Percentiles rank a stretch among this genome's conserved stretches.
These are phyloP conservation scores for Capsicum pubescens DNA, from an alignment of 257 asterid species.

Conservation along the genomic window DNA sequence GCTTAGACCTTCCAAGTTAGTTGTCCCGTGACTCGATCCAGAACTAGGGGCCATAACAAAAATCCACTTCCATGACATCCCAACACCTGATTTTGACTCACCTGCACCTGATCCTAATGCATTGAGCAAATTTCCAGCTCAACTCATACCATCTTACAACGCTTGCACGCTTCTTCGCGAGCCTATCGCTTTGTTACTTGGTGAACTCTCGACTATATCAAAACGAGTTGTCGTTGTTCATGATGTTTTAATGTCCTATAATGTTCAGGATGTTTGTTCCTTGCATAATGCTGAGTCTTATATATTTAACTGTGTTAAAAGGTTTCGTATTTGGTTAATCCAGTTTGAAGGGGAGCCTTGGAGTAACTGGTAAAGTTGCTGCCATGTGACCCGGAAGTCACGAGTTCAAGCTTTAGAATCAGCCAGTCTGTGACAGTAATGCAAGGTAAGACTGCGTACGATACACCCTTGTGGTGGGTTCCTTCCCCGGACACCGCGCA, in stretches of 20 bases:
- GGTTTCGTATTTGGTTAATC: background rate
- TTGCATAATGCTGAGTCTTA: constrained; percentile 63
- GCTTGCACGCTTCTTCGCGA: constrained; percentile 41
- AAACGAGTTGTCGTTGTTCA: constrained; percentile 48
- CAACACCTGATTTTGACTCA: constrained; percentile 44
- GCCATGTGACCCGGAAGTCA: too few species aligned
- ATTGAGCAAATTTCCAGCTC: constrained; percentile 50
- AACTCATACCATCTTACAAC: constrained; percentile 41
- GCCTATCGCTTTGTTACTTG: constrained; percentile 35
- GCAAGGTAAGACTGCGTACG: too few species aligned
- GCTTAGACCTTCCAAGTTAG: too few species aligned
- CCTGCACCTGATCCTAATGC: constrained; percentile 58
- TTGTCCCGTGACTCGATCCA: too few species aligned
- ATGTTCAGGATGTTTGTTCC: constrained; percentile 53
- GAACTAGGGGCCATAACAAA: constrained; percentile 26
- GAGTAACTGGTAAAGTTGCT: too few species aligned
- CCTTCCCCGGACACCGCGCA: too few species aligned
- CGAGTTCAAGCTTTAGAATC: too few species aligned
- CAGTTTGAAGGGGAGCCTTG: too few species aligned
- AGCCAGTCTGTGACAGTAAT: too few species aligned
- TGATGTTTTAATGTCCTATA: constrained; percentile 46
- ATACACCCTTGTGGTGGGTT: too few species aligned
- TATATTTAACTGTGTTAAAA: constrained; percentile 41
- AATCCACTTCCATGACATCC: constrained; percentile 51
- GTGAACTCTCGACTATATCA: constrained; percentile 26